phyloP scores from a whole-genome alignment of 164 flowering plant species.

The Brasenia schreberi region DNA sequence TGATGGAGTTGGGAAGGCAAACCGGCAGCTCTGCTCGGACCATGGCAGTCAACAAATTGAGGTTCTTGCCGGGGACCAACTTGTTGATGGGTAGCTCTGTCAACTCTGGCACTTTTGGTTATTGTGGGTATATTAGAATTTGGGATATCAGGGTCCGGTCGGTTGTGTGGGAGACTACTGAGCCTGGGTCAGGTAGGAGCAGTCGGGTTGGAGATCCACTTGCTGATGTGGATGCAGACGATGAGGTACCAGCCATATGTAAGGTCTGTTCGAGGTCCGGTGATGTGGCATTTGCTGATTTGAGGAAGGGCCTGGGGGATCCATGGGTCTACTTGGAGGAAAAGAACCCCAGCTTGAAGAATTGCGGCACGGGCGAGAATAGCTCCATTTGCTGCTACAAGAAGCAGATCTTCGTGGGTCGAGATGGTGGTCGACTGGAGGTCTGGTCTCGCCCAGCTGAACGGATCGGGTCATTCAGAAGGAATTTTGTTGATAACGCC shows the following conservation, averaged over 20 bases:
- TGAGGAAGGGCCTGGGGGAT: constrained; percentile 52
- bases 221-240: constrained; percentile 65
- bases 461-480: constrained; percentile 20
- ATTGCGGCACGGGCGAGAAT: constrained; percentile 17
- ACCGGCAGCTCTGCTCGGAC: constrained; percentile 43
- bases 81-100: constrained; percentile 38
- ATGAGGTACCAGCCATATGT: constrained; percentile 30
- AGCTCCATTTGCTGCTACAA: constrained; percentile 42
- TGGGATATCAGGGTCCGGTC: constrained; percentile 71
- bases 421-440: constrained; percentile 48
- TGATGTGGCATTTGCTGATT: constrained; percentile 68
- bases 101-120: constrained; percentile 75
- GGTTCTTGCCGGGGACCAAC: constrained; percentile 17
- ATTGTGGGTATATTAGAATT: constrained; percentile 60
- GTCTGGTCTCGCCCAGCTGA: constrained; percentile 51
- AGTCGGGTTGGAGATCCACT: constrained; percentile 78
- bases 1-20: constrained; percentile 49
- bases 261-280: constrained; percentile 87
- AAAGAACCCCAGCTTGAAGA: constrained; percentile 49
- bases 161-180: constrained; percentile 79
- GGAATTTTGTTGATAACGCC: constrained; percentile 66
- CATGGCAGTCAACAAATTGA: constrained; percentile 32
- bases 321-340: constrained; percentile 92
- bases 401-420: constrained; percentile 67
- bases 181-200: constrained; percentile 92